A percentile compares a stretch with the other conserved stretches of the same genome.
Conservation (phyloP, 805 yeast genomes). For the Sugiyamaella smithiae region DNA sequence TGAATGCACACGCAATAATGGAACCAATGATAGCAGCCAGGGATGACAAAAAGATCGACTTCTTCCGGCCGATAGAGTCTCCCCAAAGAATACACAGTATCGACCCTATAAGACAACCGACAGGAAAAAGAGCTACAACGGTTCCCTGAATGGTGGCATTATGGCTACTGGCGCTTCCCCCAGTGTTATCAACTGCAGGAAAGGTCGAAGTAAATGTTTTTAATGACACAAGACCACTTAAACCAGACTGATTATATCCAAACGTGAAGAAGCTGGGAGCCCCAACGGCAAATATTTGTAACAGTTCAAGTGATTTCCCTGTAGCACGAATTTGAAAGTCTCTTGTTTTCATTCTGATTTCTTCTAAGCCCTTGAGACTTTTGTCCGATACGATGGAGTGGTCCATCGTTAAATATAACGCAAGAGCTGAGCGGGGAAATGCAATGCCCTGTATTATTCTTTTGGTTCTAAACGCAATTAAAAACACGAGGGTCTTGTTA, state of each 20-base stretch:
- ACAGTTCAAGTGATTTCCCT: neutral
- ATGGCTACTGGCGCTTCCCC: slow-evolving; percentile 8
- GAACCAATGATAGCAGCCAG: slow-evolving; percentile 42
- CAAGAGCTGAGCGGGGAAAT: no score
- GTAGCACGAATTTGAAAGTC: neutral
- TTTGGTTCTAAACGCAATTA: no score
- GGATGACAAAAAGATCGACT: slow-evolving; percentile 53
- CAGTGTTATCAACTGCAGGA: slow-evolving; percentile 16
- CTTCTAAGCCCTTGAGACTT: no score
- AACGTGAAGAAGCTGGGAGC: slow-evolving; percentile 1
- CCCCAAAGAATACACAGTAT: slow-evolving; percentile 55
- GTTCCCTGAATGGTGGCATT: slow-evolving; percentile 34
- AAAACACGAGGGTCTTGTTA: no score
- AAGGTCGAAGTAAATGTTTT: slow-evolving; percentile 12
- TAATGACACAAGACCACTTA: slow-evolving; percentile 15
- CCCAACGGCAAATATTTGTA: slow-evolving; percentile 8
- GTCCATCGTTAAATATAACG: no score
- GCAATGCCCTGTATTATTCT: no score
- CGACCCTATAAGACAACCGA: slow-evolving; percentile 71
- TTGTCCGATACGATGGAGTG: no score
- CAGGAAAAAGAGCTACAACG: slow-evolving; percentile 46
- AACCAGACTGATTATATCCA: slow-evolving; percentile 19
- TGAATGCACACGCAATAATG: slow-evolving; percentile 11
- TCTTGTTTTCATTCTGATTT: no score
- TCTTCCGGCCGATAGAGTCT: slow-evolving; percentile 58